Evolutionary conservation across 148 eudicot species (phyloP).

Genomic region (Pharnaceum exiguum): DNA sequence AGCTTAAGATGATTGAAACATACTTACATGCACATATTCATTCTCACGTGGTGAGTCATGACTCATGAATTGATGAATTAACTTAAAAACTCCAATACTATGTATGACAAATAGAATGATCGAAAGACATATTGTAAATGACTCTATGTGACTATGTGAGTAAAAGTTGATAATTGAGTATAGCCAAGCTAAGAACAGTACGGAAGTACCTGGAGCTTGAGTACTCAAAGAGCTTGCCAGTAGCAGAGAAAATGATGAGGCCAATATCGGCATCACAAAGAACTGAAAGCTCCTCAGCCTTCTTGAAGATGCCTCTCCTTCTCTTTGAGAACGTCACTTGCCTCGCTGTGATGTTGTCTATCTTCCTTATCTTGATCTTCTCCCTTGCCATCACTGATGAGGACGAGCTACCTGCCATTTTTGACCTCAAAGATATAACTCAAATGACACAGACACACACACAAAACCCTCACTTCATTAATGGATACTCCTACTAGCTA

Average conservation of each 20-base stretch:
- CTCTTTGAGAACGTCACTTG: slow-evolving; percentile 46
- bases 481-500: too few species aligned
- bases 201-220: slow-evolving; percentile 26
- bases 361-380: slow-evolving; percentile 42
- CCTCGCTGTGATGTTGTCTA: slow-evolving; percentile 41
- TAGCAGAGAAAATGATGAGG: slow-evolving; percentile 37
- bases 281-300: slow-evolving; percentile 38
- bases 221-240: slow-evolving; percentile 39
- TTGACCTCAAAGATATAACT: not conserved
- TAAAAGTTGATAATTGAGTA: not conserved
- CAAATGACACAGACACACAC: not conserved
- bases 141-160: too few species aligned
- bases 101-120: too few species aligned
- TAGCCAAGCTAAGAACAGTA: not conserved
- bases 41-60: too few species aligned
- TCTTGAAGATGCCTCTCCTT: slow-evolving; percentile 43
- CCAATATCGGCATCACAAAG: slow-evolving; percentile 47
- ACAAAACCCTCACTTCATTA: not conserved
- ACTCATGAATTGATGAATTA: too few species aligned
- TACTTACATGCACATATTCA: too few species aligned
- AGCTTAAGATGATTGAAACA: too few species aligned
- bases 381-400: slow-evolving; percentile 28
- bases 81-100: too few species aligned
- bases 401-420: slow-evolving; percentile 14
- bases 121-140: not conserved